Conservation (phyloP, 441 rosid species). For the Mallotus japonicus region DNA sequence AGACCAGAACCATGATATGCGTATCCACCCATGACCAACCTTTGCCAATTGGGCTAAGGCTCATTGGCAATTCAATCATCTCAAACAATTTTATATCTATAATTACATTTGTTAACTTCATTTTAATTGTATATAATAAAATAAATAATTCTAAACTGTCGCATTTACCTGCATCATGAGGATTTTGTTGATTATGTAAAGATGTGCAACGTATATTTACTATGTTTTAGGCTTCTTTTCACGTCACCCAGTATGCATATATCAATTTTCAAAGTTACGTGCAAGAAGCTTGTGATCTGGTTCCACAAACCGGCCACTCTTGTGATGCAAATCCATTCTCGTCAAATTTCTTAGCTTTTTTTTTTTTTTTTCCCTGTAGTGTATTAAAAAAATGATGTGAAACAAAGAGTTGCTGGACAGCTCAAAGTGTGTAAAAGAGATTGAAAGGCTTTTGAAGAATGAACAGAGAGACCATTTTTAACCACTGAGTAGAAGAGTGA, state of each 20-base stretch:
- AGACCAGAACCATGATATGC: too few species aligned
- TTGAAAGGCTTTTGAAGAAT: background rate
- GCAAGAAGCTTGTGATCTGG: constrained; percentile 11
- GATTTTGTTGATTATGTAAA: background rate
- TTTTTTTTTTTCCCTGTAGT: too few species aligned
- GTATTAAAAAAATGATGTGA: too few species aligned
- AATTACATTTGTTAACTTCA: too few species aligned
- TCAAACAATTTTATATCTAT: background rate
- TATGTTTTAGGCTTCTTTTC: background rate
- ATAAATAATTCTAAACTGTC: background rate
- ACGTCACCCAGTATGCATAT: too few species aligned
- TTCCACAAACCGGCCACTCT: background rate
- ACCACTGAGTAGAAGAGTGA: constrained; percentile 11
- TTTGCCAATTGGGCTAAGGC: too few species aligned
- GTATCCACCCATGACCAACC: too few species aligned
- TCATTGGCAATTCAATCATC: too few species aligned
- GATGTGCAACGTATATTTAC: background rate
- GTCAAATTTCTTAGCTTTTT: too few species aligned
- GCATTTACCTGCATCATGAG: background rate
- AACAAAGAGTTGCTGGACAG: background rate
- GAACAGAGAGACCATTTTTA: background rate
- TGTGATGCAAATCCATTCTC: too few species aligned
- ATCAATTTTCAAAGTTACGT: background rate
- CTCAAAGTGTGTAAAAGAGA: background rate
- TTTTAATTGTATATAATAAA: too few species aligned